Evolutionary conservation across 805 yeast genomes (phyloP), one percentile per base, ranked within the genome.

Genomic region (Lipomyces chichibuensis): DNA sequence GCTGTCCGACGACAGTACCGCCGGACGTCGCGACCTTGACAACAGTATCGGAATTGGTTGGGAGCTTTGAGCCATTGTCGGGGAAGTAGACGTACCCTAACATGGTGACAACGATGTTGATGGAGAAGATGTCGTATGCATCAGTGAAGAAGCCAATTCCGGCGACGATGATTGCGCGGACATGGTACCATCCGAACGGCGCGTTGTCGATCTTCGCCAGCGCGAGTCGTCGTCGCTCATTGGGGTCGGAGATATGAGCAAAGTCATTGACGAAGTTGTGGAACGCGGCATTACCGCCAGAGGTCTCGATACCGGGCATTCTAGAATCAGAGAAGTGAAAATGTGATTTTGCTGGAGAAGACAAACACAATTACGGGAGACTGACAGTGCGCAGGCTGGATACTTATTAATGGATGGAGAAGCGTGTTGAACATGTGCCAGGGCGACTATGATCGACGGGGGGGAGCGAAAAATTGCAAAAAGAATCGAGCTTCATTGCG

Each of bases 71-170:
- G 51, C 59, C 46, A 8, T 73, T 65, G 71, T 87, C 87, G 20
- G 77, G 80, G 92, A 93, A 92, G 83, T 79, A 90, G 64, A 88
- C 96, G 74, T 88, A 87, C 39, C 85, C 78, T 84, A 92, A 79
- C 93, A 92, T 91, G 62, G 93, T 76, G 63, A 90, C 80, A 78
- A 90, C 94, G 81, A 92, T 81, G 80, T 89, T 90, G 74, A 92
- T 92, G 72, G 97, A 93, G 75, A 92, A 92, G 73, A 92, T 90
- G 83, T 92, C 97, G 79, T 92, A 92, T 64, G 97, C 87, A 80
- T 92, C 97, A 35, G 97, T 92, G 80, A 92, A 79, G 86, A 92
- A 92, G 78, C 97, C 97, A 72, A 92, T 95, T 83, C 97, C 92
- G 13, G 97, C 70, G 62, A 75, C 65, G 63, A 73, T 20, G 70